Percentiles rank a stretch among this genome's conserved stretches.
phyloP scores from a whole-genome alignment of 1,284 basidiomycete species.

The Ustilago cynodontis region DNA sequence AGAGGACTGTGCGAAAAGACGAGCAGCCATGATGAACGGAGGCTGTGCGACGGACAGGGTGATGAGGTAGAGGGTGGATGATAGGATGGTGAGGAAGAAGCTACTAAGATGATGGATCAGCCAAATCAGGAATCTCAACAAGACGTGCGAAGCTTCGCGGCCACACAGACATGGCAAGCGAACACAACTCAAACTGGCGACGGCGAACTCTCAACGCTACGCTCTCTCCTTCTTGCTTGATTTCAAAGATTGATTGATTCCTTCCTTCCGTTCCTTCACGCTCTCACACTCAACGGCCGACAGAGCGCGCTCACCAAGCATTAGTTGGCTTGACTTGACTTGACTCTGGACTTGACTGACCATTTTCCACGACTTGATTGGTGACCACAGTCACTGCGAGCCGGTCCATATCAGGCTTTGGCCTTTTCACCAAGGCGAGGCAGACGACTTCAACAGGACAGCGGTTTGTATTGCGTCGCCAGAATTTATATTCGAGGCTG shows the following conservation, averaged over 20 bases:
- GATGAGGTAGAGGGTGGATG: constrained; percentile 21
- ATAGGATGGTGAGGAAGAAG: constrained; percentile 9
- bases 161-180: neutral
- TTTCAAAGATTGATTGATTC: constrained; percentile 24
- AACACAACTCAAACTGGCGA: neutral
- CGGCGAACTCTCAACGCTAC: neutral
- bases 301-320: constrained; percentile 1
- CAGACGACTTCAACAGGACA: too few species aligned
- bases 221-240: neutral
- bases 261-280: constrained; percentile 27
- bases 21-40: constrained; percentile 50
- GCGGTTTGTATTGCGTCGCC: constrained; percentile 4
- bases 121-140: neutral
- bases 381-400: constrained; percentile 1
- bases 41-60: constrained; percentile 32
- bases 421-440: too few species aligned
- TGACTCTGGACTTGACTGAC: constrained; percentile 15
- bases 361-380: constrained; percentile 39
- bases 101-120: constrained; percentile 17
- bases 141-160: constrained; percentile 10
- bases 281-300: constrained; percentile 6
- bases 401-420: neutral
- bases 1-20: constrained; percentile 57
- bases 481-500: neutral
- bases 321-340: neutral